Conservation (phyloP, 306 rosid species). For the Coriaria nepalensis region DNA sequence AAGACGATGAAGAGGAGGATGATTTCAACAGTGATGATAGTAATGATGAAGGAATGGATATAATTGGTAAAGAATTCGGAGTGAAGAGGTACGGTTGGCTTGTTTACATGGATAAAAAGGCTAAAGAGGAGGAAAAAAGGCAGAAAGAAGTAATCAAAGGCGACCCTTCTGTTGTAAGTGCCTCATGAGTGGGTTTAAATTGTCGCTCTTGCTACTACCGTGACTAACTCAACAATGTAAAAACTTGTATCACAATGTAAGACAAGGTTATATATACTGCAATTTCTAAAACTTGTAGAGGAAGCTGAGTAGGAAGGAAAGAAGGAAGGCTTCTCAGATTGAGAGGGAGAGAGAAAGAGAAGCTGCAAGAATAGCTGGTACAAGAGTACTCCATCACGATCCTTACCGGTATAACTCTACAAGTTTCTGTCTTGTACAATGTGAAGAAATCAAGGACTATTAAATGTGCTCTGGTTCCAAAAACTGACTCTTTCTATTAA, state of each 20-base stretch:
- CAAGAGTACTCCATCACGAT: slow-evolving; percentile 73
- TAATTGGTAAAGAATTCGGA: slow-evolving; percentile 86
- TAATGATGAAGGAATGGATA: slow-evolving; percentile 92
- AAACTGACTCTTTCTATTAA: slow-evolving; percentile 14
- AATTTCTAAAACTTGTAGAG: slow-evolving; percentile 34
- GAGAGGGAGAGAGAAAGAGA: slow-evolving; percentile 97
- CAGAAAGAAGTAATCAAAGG: slow-evolving; percentile 95
- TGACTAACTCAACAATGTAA: too few species aligned
- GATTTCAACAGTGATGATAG: slow-evolving; percentile 94
- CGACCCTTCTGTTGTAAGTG: slow-evolving; percentile 92
- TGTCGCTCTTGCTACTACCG: too few species aligned
- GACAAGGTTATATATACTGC: too few species aligned
- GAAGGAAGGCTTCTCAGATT: slow-evolving; percentile 93
- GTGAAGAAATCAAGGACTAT: slow-evolving; percentile 11
- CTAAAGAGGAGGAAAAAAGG: slow-evolving; percentile 91
- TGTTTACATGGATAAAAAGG: slow-evolving; percentile 94
- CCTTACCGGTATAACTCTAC: slow-evolving; percentile 68
- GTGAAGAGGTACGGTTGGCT: slow-evolving; percentile 95
- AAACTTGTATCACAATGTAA: too few species aligned
- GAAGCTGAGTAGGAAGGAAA: slow-evolving; percentile 94
- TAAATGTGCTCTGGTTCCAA: too few species aligned
- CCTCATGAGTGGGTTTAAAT: slow-evolving; percentile 3
- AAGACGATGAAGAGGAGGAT: slow-evolving; percentile 70
- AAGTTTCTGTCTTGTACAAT: slow-evolving; percentile 7
- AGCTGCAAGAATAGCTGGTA: slow-evolving; percentile 53